Percentiles rank a stretch among this genome's conserved stretches.
Conservation (phyloP, 208 protist species). For the Eutreptiella sp. region DNA sequence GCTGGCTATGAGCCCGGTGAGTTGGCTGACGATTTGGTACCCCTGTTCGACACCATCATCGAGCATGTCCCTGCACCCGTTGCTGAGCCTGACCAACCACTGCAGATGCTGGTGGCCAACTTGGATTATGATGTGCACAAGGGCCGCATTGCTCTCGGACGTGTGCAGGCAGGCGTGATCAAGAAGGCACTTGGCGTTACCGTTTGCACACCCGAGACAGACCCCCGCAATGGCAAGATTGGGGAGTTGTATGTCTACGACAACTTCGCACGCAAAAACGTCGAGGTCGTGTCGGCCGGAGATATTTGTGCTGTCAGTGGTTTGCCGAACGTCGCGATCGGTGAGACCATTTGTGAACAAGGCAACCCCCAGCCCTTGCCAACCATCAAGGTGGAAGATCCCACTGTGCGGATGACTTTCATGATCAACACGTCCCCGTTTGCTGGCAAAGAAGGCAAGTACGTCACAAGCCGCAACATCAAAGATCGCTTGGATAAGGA, state of each 20-base stretch:
- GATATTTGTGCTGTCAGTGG: too few relatives aligned
- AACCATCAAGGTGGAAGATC: conserved; percentile 84
- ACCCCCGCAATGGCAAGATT: too few relatives aligned
- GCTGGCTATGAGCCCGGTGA: conserved; percentile 57
- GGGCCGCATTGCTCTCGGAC: conserved; percentile 81
- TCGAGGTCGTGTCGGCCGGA: too few relatives aligned
- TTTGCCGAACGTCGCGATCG: conserved; percentile 48
- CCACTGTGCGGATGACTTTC: conserved; percentile 82
- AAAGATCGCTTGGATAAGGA: conserved; percentile 74
- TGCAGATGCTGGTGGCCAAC: conserved; percentile 90
- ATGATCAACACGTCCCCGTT: conserved; percentile 77
- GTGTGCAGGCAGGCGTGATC: conserved; percentile 76
- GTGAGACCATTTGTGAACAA: conserved; percentile 63
- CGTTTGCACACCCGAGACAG: too few relatives aligned
- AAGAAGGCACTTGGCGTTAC: conserved; percentile 73
- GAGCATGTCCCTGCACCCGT: conserved; percentile 64
- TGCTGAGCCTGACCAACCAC: conserved; percentile 36
- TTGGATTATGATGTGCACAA: conserved; percentile 72
- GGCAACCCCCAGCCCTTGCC: conserved; percentile 59
- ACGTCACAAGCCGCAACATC: conserved; percentile 54
- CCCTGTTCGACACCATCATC: conserved; percentile 89
- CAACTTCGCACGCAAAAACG: too few relatives aligned
- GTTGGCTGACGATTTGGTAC: conserved; percentile 65
- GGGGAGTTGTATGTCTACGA: conserved; percentile 67
- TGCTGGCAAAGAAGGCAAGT: conserved; percentile 73